phyloP scores from a whole-genome alignment of 1,284 basidiomycete species.

The Boletus chippewaensis region DNA sequence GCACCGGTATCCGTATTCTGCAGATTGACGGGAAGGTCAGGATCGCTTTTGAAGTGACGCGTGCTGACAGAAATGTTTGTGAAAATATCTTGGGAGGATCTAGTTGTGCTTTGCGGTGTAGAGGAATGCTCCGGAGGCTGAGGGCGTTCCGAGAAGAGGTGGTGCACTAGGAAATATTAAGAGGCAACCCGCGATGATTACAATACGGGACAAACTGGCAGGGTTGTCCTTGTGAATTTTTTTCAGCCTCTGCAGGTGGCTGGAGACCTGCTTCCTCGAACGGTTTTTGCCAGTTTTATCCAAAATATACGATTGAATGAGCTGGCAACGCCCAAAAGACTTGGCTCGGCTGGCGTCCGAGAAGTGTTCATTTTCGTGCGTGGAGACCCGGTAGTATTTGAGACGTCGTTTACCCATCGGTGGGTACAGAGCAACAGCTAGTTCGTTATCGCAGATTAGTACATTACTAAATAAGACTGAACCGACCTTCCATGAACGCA shows the following conservation, averaged over 20 bases:
- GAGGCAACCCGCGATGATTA: neutral
- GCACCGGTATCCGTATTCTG: conserved; percentile 3
- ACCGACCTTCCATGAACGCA: conserved; percentile 33
- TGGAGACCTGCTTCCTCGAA: conserved; percentile 31
- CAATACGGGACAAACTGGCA: conserved; percentile 21
- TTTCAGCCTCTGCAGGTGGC: conserved; percentile 30
- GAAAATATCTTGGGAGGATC: conserved; percentile 14
- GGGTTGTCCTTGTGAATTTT: conserved; percentile 30
- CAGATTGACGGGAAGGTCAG: conserved; percentile 6
- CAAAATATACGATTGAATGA: conserved; percentile 34
- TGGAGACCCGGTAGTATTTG: conserved; percentile 28
- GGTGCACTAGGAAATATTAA: conserved; percentile 16
- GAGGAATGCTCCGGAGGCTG: conserved; percentile 13
- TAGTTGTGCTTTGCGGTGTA: neutral
- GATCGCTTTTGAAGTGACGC: conserved; percentile 17
- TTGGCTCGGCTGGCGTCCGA: conserved; percentile 16
- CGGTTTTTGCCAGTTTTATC: conserved; percentile 33
- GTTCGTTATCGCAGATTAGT: conserved; percentile 8
- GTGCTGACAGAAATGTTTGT: conserved; percentile 7
- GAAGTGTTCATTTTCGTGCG: conserved; percentile 12
- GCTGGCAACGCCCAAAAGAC: conserved; percentile 32
- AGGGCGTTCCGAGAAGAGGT: conserved; percentile 26
- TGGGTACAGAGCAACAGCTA: conserved; percentile 29
- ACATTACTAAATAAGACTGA: neutral
- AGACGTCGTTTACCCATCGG: conserved; percentile 35